phyloP scores from a whole-genome alignment of 2,329 filamentous ascomycete genomes.

The Teratosphaeria pseudoeucalypti region DNA sequence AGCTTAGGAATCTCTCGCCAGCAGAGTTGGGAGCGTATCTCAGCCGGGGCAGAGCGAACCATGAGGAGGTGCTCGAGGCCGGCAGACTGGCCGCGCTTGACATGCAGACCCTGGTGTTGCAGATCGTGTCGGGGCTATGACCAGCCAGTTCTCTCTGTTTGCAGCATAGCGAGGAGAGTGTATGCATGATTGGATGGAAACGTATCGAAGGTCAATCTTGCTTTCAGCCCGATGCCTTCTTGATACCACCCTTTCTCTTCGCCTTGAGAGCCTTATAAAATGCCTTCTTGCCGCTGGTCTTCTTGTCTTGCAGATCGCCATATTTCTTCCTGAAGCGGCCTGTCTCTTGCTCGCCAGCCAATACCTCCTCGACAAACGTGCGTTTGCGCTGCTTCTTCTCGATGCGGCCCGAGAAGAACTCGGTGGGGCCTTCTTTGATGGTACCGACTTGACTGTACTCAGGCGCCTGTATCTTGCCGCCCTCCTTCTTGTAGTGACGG shows the following conservation, averaged over 20 bases:
- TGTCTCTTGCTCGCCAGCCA: constrained; percentile 55
- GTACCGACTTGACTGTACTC: constrained; percentile 84
- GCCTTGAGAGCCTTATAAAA: constrained; percentile 73
- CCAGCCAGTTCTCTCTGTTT: not conserved
- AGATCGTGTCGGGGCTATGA: constrained; percentile 34
- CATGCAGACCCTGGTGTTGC: constrained; percentile 46
- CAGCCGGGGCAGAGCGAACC: constrained; percentile 50
- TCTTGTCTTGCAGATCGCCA: constrained; percentile 67
- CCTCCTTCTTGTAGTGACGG: constrained; percentile 81
- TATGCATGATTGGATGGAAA: not conserved
- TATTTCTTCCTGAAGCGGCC: constrained; percentile 81
- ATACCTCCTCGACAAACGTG: constrained; percentile 75
- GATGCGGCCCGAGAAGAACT: constrained; percentile 72
- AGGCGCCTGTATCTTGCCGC: constrained; percentile 58
- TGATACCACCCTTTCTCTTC: constrained; percentile 36
- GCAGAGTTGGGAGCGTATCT: constrained; percentile 45
- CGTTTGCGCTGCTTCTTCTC: constrained; percentile 79
- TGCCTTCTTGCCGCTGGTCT: constrained; percentile 78
- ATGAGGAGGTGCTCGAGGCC: constrained; percentile 55
- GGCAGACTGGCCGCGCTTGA: constrained; percentile 50
- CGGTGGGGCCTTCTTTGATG: constrained; percentile 76
- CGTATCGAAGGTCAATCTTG: no score
- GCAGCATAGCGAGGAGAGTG: not conserved
- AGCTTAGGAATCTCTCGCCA: constrained; percentile 40
- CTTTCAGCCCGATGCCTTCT: constrained; percentile 17